phyloP scores from a whole-genome alignment of 306 rosid genomes.

The Carpinus viminea region DNA sequence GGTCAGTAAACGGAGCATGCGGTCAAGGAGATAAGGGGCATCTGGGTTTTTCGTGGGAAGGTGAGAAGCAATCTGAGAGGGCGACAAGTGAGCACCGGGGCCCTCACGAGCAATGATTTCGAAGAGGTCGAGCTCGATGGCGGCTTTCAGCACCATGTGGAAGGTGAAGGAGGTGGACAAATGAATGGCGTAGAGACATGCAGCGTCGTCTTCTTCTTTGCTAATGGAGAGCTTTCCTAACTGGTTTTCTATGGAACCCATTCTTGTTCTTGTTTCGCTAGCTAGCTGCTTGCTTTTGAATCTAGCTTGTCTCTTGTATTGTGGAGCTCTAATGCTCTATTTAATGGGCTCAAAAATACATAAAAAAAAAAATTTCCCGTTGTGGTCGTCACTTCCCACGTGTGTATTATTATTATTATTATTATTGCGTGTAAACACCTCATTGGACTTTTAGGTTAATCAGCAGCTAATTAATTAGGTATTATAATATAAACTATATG shows the following conservation, averaged over 20 bases:
- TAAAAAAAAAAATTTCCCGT: too few relatives aligned
- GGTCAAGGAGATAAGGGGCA: slow-evolving; percentile 16
- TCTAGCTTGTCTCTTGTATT: too few relatives aligned
- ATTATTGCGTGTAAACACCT: too few relatives aligned
- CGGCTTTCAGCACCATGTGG: slow-evolving; percentile 22
- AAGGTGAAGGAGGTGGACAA: not conserved
- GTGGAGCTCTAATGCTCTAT: too few relatives aligned
- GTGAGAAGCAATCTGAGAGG: slow-evolving; percentile 29
- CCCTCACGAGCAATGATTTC: slow-evolving; percentile 22
- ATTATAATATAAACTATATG: too few relatives aligned
- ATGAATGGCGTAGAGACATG: slow-evolving; percentile 18
- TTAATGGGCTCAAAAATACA: too few relatives aligned
- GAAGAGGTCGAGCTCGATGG: slow-evolving; percentile 34
- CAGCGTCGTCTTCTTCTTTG: slow-evolving; percentile 8
- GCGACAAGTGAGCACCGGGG: slow-evolving; percentile 12
- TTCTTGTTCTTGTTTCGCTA: not conserved
- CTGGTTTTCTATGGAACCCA: not conserved
- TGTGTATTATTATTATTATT: too few relatives aligned
- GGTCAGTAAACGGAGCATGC: slow-evolving; percentile 29
- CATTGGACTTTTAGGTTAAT: too few relatives aligned
- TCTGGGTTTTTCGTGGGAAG: slow-evolving; percentile 2
- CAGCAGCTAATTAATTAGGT: too few relatives aligned
- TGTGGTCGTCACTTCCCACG: too few relatives aligned
- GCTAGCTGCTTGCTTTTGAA: too few relatives aligned
- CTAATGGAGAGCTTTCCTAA: not conserved